Evolutionary conservation across 176 grass and related monocot genomes (phyloP), one percentile per base, ranked within the genome.

Genomic region (Oryza brachyantha): DNA sequence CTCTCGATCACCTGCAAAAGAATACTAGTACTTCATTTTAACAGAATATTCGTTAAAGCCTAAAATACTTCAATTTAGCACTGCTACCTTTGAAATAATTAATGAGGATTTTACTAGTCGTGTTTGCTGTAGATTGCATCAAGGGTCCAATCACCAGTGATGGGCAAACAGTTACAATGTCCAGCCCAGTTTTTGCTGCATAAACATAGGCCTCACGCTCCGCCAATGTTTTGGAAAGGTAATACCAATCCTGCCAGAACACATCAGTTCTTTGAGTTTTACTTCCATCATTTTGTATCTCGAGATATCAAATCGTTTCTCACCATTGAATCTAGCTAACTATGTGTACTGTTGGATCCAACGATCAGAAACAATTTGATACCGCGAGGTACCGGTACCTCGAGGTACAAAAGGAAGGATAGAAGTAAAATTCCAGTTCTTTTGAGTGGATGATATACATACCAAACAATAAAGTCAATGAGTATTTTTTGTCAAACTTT

Each of bases 241-340:
- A 81, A 66, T 91, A 91, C 81, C 89, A 91, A 68, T 91, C 83
- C 85, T 91, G 89, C 8, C 37, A 73, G 12, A n/a, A 67, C 55
- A n/a, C n/a, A n/a, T n/a, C n/a, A n/a, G n/a, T n/a, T n/a, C n/a
- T n/a, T n/a, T n/a, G n/a, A n/a, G n/a, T n/a, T n/a, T n/a, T n/a
- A n/a, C n/a, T n/a, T n/a, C n/a, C n/a, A n/a, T n/a, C n/a, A n/a
- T n/a, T n/a, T n/a, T n/a, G n/a, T n/a, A n/a, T n/a, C n/a, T n/a
- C n/a, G n/a, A n/a, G n/a, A n/a, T n/a, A n/a, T n/a, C n/a, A n/a
- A n/a, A n/a, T n/a, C n/a, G n/a, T n/a, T n/a, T n/a, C n/a, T n/a
- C n/a, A n/a, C n/a, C n/a, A n/a, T n/a, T n/a, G n/a, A n/a, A n/a
- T n/a, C n/a, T n/a, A n/a, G n/a, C n/a, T n/a, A n/a, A n/a, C n/a